These are phyloP conservation scores for Suhomyces atakaporum DNA, from an alignment of 1,139 yeast genomes.

Conservation along the genomic window DNA sequence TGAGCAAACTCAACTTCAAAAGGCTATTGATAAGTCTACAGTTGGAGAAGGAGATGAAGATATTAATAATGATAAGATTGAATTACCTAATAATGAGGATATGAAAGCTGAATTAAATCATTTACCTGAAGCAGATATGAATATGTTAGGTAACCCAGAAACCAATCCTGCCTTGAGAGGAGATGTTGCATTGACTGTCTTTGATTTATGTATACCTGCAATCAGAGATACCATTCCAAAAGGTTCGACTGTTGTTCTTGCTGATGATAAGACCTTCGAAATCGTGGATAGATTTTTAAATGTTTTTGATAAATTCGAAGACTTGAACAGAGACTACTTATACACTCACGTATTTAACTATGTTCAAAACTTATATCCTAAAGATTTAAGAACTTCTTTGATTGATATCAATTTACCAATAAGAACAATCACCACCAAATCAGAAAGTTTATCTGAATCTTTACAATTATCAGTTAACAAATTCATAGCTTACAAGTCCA, in stretches of 20 bases:
- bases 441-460: constrained; percentile 52
- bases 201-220: constrained; percentile 67
- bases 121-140: constrained; percentile 86
- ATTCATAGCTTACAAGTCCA: constrained; percentile 61
- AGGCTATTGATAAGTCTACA: constrained; percentile 26
- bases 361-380: constrained; percentile 41
- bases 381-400: constrained; percentile 45
- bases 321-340: constrained; percentile 68
- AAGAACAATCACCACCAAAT: constrained; percentile 47
- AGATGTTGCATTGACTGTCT: constrained; percentile 81
- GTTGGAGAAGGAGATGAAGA: constrained; percentile 27
- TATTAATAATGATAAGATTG: constrained; percentile 41
- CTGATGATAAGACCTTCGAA: constrained; percentile 41
- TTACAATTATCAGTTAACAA: constrained; percentile 73
- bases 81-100: constrained; percentile 51
- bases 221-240: constrained; percentile 38
- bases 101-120: constrained; percentile 64
- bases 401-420: constrained; percentile 69
- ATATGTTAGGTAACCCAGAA: constrained; percentile 80
- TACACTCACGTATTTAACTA: constrained; percentile 62
- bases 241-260: constrained; percentile 27
- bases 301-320: constrained; percentile 66
- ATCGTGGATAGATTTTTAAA: constrained; percentile 50
- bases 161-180: constrained; percentile 91
- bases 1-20: constrained; percentile 35